Base-by-base conservation (phyloP, 1,284 basidiomycete species). In the Apiotrichum porosum region DNA sequence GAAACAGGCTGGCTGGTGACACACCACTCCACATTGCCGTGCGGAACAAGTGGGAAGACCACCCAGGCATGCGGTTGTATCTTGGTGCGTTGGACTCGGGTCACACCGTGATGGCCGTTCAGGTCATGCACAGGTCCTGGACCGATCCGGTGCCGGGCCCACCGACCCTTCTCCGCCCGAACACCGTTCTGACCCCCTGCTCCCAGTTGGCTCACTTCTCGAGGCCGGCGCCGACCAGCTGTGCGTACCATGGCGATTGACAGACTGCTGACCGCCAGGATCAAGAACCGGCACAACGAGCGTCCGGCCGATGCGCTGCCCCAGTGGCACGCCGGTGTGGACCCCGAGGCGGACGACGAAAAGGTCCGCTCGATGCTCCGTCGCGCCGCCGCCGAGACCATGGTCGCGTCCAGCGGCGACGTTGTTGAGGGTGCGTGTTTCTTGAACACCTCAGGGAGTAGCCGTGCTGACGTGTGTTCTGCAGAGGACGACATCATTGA, bases 21-120 rank as follows among this genome's bases (percentile, higher is more conserved):
- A 93, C 90, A 0, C 89, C 90, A 2, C 75, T 94, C 10, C 90
- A 93, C 68, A 79, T 89, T 17, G 89, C 88, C 1, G 77, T 87
- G 15, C 70, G 75, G 49, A 73, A 76, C 57, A 69, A 85, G 47
- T 77, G 82, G 54, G 78, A 88, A 49, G 75, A 76, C 6, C 82
- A 83, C 34, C 71, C 81, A 9, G 77, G 87, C 24, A 68, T 63
- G 69, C 72, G 72, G 56, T 44, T 65, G 44, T 69, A 62, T 41
- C 62, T 77, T 13, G 75, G 75, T 76, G 51, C 47, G 72, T 66
- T 34, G 17, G 24, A 6, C 17, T 10, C 28, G 37, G 17, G 28
- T 12, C 32, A 14, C 3, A 0, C 13, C 32, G 42, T 26, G 24
- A 26, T 14, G 32, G 15, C 17, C 42, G 17, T 40, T 37, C 43